Conservation (phyloP, 1,139 yeast genomes). For the Hyphopichia khmerensis region DNA sequence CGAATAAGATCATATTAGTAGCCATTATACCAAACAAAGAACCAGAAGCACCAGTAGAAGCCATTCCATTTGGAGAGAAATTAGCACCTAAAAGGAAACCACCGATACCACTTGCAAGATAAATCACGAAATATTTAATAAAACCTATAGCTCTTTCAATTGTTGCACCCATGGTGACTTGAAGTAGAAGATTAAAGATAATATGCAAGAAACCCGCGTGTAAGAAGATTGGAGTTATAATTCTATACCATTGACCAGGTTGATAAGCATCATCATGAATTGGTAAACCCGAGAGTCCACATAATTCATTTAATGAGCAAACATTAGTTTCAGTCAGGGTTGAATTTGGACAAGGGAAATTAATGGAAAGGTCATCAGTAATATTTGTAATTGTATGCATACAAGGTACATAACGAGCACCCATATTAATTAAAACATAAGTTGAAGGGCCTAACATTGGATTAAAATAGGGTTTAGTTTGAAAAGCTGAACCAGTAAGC, state of each 20-base stretch:
- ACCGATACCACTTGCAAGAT: conserved; percentile 61
- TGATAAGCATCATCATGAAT: conserved; percentile 24
- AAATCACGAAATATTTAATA: conserved; percentile 54
- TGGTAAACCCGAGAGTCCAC: conserved; percentile 58
- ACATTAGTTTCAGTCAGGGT: conserved; percentile 54
- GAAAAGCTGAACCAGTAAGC: conserved; percentile 67
- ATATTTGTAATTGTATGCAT: conserved; percentile 56
- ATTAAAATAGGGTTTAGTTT: conserved; percentile 69
- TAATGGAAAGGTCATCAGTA: conserved; percentile 47
- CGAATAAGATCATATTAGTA: conserved; percentile 55
- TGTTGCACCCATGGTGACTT: conserved; percentile 59
- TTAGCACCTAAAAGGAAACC: conserved; percentile 74
- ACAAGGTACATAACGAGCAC: conserved; percentile 72
- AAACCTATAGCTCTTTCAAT: conserved; percentile 63
- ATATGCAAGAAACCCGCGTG: conserved; percentile 78
- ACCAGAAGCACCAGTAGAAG: conserved; percentile 78
- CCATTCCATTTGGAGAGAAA: conserved; percentile 67
- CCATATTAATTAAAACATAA: conserved; percentile 64
- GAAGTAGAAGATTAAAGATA: conserved; percentile 61
- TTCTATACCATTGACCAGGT: conserved; percentile 71
- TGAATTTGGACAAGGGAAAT: conserved; percentile 72
- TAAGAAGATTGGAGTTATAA: conserved; percentile 68
- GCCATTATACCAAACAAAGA: conserved; percentile 71
- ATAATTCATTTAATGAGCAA: conserved; percentile 57
- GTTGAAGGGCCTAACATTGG: conserved; percentile 84